Evolutionary conservation across 257 asterid species (phyloP).

Genomic region (Salvia miltiorrhiza): DNA sequence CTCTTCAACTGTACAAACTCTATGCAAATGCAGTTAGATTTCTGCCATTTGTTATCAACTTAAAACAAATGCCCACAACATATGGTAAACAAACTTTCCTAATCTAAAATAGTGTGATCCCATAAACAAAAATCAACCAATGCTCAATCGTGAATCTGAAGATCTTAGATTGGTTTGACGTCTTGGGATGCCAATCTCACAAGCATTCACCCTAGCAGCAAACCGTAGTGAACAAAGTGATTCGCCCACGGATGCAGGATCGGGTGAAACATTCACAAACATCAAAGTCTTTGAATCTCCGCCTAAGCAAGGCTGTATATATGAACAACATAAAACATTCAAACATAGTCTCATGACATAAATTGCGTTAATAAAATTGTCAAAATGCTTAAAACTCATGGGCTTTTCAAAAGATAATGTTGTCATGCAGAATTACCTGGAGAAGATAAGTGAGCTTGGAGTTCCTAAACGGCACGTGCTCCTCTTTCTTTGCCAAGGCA

Average conservation of each 20-base stretch:
- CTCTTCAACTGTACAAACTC: conserved; percentile 53
- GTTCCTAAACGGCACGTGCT: conserved; percentile 90
- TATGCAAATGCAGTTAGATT: conserved; percentile 48
- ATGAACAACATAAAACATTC: background rate
- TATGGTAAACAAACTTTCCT: conserved; percentile 37
- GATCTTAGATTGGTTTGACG: conserved; percentile 78
- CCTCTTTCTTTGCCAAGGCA: conserved; percentile 93
- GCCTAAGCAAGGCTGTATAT: conserved; percentile 88
- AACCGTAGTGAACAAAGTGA: conserved; percentile 93
- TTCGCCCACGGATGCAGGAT: conserved; percentile 76
- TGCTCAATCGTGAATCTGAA: conserved; percentile 76
- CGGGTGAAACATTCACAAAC: conserved; percentile 92
- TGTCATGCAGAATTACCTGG: conserved; percentile 52
- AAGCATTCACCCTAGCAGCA: conserved; percentile 90
- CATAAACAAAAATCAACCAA: conserved; percentile 45
- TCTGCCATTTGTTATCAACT: conserved; percentile 21
- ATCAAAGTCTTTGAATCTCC: conserved; percentile 94
- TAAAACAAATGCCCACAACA: conserved; percentile 34
- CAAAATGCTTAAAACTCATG: background rate
- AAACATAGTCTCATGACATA: background rate
- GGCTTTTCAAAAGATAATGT: background rate
- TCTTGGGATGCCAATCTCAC: conserved; percentile 94
- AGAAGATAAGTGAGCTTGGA: conserved; percentile 98
- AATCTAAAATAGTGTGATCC: conserved; percentile 16
- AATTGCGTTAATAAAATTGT: background rate